phyloP scores from a whole-genome alignment of 106 monocot species.

The Acanthochlamys bracteata region DNA sequence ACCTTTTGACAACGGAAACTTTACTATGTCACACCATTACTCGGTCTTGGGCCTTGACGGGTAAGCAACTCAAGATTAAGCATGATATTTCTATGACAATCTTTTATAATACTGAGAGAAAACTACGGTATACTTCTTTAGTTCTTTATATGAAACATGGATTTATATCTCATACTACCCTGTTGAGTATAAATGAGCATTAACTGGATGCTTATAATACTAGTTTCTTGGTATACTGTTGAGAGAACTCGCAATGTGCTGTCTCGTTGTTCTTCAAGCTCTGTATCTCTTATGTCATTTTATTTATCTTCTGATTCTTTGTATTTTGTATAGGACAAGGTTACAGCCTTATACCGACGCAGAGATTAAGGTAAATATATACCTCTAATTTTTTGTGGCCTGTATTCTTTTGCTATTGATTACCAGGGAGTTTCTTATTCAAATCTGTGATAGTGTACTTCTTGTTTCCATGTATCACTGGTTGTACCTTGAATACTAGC shows the following conservation, averaged over 20 bases:
- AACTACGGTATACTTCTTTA: too few species aligned
- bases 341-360: conserved; percentile 51
- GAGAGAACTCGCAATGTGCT: background rate
- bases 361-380: conserved; percentile 54
- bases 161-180: background rate
- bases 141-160: too few species aligned
- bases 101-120: too few species aligned
- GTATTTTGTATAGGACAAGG: conserved; percentile 35
- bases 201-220: background rate
- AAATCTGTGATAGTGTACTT: too few species aligned
- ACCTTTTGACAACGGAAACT: conserved; percentile 27
- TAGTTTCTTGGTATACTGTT: background rate
- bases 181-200: background rate
- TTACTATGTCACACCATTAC: conserved; percentile 83
- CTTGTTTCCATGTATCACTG: too few species aligned
- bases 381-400: background rate
- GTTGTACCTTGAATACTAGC: too few species aligned
- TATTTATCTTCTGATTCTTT: background rate
- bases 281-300: background rate
- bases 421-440: too few species aligned
- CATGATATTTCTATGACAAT: background rate
- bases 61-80: conserved; percentile 19
- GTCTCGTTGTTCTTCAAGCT: background rate
- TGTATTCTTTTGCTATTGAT: background rate
- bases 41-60: conserved; percentile 84